These are phyloP conservation scores for Aspergillus fijiensis DNA, from an alignment of 2,329 filamentous ascomycete species.

Conservation along the genomic window DNA sequence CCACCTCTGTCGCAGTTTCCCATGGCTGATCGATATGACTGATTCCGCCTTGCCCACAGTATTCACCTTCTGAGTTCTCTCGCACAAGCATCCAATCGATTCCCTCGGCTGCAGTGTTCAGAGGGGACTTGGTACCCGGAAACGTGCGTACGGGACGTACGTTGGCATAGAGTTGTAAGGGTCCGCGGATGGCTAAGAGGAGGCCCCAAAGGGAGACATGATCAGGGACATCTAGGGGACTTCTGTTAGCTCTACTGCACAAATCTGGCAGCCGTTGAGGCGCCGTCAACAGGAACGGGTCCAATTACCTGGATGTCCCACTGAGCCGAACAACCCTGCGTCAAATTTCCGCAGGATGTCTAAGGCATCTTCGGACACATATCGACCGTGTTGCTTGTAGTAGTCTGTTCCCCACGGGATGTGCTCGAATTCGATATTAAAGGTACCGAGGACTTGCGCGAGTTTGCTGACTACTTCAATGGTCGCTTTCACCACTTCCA, in stretches of 20 bases:
- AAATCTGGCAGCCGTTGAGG: no score
- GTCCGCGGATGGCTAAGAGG: conserved; percentile 56
- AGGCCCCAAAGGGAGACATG: conserved; percentile 59
- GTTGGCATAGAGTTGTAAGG: conserved; percentile 59
- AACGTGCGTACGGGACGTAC: conserved; percentile 53
- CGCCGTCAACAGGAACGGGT: background rate
- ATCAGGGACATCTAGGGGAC: conserved; percentile 50
- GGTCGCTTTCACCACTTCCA: conserved; percentile 61
- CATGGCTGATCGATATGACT: conserved; percentile 53
- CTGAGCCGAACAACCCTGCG: conserved; percentile 60
- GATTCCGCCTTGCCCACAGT: conserved; percentile 55
- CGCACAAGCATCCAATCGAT: conserved; percentile 58
- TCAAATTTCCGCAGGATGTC: conserved; percentile 53
- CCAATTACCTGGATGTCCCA: conserved; percentile 54
- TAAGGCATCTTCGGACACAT: conserved; percentile 54
- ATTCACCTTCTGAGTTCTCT: conserved; percentile 58
- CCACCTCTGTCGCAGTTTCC: conserved; percentile 55
- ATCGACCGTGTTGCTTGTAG: conserved; percentile 54
- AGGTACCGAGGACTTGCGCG: conserved; percentile 44
- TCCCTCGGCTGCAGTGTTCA: conserved; percentile 49
- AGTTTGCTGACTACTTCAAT: conserved; percentile 50
- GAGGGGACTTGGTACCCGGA: conserved; percentile 52
- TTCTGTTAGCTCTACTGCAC: background rate
- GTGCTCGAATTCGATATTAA: conserved; percentile 52
- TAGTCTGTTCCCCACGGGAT: conserved; percentile 41